phyloP scores from a whole-genome alignment of 169 alveolate species.

The Plasmodium vivax region DNA sequence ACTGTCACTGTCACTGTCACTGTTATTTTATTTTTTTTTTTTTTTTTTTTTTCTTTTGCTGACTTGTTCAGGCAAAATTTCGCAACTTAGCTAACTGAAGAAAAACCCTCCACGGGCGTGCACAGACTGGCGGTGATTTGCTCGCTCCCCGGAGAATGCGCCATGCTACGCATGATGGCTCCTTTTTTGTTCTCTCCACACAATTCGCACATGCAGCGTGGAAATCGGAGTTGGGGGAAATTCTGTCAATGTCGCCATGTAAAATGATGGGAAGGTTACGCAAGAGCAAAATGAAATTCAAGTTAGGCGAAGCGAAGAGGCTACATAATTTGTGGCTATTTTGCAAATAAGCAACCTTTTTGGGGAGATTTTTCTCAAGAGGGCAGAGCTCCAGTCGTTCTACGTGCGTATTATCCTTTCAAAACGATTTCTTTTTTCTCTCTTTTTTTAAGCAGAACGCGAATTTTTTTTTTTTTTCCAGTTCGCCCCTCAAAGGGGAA shows the following conservation, averaged over 20 bases:
- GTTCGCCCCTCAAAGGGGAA: background rate
- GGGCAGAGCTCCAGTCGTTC: background rate
- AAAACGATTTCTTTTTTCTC: background rate
- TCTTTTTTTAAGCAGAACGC: background rate
- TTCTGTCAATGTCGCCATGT: background rate
- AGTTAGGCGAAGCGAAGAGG: background rate
- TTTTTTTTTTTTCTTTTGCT: background rate
- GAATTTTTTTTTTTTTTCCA: background rate
- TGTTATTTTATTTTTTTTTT: background rate
- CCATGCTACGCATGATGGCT: background rate
- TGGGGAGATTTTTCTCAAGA: background rate
- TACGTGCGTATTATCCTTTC: background rate
- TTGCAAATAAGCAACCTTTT: background rate
- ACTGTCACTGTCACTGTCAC: background rate
- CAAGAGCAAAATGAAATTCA: background rate
- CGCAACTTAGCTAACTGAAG: background rate
- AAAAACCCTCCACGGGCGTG: background rate
- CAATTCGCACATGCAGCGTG: background rate
- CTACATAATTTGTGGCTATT: background rate
- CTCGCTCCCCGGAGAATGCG: background rate
- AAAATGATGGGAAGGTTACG: background rate
- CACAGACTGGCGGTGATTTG: background rate
- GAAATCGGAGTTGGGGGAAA: background rate
- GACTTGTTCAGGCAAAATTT: background rate
- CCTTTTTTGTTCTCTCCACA: background rate